Evolutionary conservation across 306 rosid species (phyloP).

Genomic region (Fagus sylvatica): DNA sequence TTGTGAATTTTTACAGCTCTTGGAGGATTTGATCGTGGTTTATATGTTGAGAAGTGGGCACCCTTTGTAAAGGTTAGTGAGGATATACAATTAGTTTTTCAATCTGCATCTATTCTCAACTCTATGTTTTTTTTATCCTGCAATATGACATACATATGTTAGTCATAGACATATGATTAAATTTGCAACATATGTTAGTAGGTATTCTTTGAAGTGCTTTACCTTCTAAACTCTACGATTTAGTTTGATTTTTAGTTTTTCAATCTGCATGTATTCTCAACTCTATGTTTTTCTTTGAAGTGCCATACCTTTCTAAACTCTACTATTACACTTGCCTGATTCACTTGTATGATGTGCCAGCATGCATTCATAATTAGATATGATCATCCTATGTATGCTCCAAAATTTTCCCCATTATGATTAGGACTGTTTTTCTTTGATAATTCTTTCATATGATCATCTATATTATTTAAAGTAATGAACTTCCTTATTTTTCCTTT

Average conservation of each 20-base stretch:
- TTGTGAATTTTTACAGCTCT: slow-evolving; percentile 56
- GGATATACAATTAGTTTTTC: not conserved
- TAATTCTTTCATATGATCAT: not conserved
- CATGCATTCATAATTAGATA: not conserved
- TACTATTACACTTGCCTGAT: not conserved
- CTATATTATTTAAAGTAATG: not conserved
- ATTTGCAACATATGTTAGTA: not conserved
- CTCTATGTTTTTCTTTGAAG: too few relatives aligned
- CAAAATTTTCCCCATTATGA: too few relatives aligned
- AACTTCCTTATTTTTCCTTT: not conserved
- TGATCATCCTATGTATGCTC: not conserved
- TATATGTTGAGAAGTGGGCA: slow-evolving; percentile 96
- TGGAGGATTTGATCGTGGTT: slow-evolving; percentile 73
- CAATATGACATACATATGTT: not conserved
- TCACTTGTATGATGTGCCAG: not conserved
- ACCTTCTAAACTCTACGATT: too few relatives aligned
- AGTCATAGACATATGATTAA: not conserved
- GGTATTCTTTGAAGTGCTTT: not conserved
- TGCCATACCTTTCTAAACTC: not conserved
- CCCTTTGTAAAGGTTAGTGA: slow-evolving; percentile 50
- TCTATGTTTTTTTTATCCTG: not conserved
- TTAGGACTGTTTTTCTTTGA: not conserved
- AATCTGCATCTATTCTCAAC: not conserved
- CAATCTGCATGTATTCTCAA: too few relatives aligned
- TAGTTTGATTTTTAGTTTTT: too few relatives aligned